Base-by-base conservation (phyloP, 2,329 filamentous ascomycete genomes). In the Aspergillus sp. region DNA sequence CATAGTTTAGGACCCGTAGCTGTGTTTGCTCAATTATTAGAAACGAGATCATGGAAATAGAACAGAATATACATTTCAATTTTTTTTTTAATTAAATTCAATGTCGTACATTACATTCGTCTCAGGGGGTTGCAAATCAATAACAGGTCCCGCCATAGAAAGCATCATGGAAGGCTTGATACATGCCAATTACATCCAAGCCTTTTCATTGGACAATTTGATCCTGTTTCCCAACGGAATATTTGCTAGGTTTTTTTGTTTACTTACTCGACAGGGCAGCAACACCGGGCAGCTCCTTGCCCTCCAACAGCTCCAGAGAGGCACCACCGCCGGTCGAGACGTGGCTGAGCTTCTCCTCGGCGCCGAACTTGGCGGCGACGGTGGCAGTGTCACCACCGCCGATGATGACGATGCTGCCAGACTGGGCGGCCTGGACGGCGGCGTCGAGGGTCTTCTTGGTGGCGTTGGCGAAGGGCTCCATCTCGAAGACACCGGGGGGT, bases 351-450 rank as follows among this genome's bases (percentile, higher is more conserved):
- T 98, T 96, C 80, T 91, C 88, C 85, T 99, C 95, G 64, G 91
- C 94, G 57, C 89, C 89, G 78, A 96, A 99, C 85, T 99, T 97
- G 78, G 93, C 94, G 56, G 95, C 95, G 52, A 98, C 95, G 61
- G 95, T 99, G 54, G 95, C 95, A 54, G 95, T 99, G 80, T 99
- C 95, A 80, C 95, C 95, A 78, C 95, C 95, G 64, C 95, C 95
- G 66, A 99, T 97, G 81, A 99, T 98, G 77, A 98, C 95, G 72
- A 95, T 96, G 84, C 95, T 93, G 78, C 92, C 93, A 63, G 82
- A 85, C 79, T 91, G 83, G 61, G 90, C 90, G 62, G 90, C 95
- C 24, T 84, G 84, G 56, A 98, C 92, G 56, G 89, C 93, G 58
- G 92, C 91, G 73, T 97, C 91, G 69, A 99, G 87, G 53, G 91